A percentile compares a stretch with the other conserved stretches of the same genome.
Evolutionary conservation across 208 protist species (phyloP).

Genomic region (Leptomonas seymouri): DNA sequence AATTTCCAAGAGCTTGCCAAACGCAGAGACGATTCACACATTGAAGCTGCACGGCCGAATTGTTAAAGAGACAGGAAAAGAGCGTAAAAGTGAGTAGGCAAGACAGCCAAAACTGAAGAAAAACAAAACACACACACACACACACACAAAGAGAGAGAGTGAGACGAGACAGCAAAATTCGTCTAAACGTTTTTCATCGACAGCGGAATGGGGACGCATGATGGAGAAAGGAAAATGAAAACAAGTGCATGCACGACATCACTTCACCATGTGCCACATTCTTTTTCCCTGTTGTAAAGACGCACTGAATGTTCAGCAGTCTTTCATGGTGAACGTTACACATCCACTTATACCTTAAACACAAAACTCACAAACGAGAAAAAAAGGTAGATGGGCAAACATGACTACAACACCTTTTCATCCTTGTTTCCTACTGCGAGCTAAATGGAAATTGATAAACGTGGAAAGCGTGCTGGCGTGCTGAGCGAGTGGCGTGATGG

Average conservation of each 20-base stretch:
- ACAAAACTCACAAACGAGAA: not conserved
- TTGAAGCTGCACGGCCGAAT: constrained; percentile 3
- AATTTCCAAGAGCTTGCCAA: not conserved
- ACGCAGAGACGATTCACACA: not conserved
- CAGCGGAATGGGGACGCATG: too few relatives aligned
- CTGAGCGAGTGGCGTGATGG: not conserved
- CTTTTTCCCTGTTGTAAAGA: too few relatives aligned
- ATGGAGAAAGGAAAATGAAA: too few relatives aligned
- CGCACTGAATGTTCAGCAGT: too few relatives aligned
- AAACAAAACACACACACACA: too few relatives aligned
- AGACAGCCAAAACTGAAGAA: not conserved
- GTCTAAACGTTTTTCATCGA: too few relatives aligned
- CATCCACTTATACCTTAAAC: too few relatives aligned
- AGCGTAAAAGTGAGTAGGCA: too few relatives aligned
- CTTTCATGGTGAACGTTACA: too few relatives aligned
- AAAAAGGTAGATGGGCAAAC: constrained; percentile 8
- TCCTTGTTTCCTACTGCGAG: not conserved
- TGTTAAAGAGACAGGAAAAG: not conserved
- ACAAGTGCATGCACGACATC: too few relatives aligned
- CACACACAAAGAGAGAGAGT: too few relatives aligned
- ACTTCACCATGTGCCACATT: not conserved
- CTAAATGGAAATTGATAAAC: not conserved
- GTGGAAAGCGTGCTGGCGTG: not conserved
- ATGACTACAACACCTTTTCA: not conserved
- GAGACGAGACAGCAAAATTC: too few relatives aligned